A percentile compares a stretch with the other conserved stretches of the same genome.
phyloP scores from a whole-genome alignment of 2,329 filamentous ascomycete genomes.

The Talaromyces albobiverticillius region DNA sequence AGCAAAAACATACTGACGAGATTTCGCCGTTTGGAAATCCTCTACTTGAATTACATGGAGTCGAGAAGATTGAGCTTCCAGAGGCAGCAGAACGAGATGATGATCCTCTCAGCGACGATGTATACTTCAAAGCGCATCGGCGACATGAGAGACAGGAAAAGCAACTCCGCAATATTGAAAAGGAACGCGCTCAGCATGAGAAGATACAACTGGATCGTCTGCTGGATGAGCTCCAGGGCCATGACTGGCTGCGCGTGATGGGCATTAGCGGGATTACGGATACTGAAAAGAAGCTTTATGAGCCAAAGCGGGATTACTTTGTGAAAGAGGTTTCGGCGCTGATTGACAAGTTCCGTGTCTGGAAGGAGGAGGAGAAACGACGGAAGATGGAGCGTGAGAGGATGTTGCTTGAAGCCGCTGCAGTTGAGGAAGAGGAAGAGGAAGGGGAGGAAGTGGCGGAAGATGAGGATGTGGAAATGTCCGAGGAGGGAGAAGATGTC shows the following conservation, averaged over 20 bases:
- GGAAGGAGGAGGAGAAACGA: slow-evolving; percentile 87
- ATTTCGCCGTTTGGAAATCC: slow-evolving; percentile 36
- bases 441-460: slow-evolving; percentile 44
- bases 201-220: slow-evolving; percentile 64
- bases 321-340: slow-evolving; percentile 77
- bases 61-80: slow-evolving; percentile 44
- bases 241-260: slow-evolving; percentile 90
- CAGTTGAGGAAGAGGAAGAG: slow-evolving; percentile 36
- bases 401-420: slow-evolving; percentile 32
- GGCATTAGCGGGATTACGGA: slow-evolving; percentile 84
- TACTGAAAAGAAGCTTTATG: slow-evolving; percentile 78
- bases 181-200: slow-evolving; percentile 64
- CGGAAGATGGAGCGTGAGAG: slow-evolving; percentile 74
- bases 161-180: slow-evolving; percentile 65
- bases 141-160: slow-evolving; percentile 65
- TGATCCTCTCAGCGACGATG: slow-evolving; percentile 57
- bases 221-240: slow-evolving; percentile 80
- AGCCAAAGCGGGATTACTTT: slow-evolving; percentile 80
- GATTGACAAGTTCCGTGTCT: slow-evolving; percentile 80
- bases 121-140: slow-evolving; percentile 58
- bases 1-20: slow-evolving; percentile 4
- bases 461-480: slow-evolving; percentile 19
- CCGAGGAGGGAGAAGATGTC: slow-evolving; percentile 39
- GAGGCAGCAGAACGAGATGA: slow-evolving; percentile 28
- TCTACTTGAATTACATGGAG: slow-evolving; percentile 35